A percentile compares a stretch with the other conserved stretches of the same genome.
Conservation (phyloP, 257 asterid species). For the Primulina tabacum region DNA sequence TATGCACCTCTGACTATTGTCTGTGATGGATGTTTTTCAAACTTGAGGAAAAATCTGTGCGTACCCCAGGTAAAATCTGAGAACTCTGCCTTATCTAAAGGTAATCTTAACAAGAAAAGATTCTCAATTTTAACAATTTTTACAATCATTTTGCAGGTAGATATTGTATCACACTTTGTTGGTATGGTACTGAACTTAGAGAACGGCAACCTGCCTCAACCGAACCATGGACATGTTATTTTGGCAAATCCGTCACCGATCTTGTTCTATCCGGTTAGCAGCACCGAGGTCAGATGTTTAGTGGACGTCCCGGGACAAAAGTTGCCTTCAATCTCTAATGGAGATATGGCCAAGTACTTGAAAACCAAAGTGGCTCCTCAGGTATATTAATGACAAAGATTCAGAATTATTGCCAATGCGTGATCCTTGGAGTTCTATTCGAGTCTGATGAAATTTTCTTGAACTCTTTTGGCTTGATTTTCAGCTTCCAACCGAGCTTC, state of each 20-base stretch:
- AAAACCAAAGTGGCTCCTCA: constrained; percentile 43
- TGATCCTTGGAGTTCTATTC: background rate
- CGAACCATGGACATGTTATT: constrained; percentile 49
- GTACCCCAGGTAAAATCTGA: constrained; percentile 38
- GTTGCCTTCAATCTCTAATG: constrained; percentile 44
- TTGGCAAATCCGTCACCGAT: constrained; percentile 51
- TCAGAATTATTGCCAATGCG: background rate
- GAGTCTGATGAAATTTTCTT: background rate
- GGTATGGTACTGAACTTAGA: constrained; percentile 49
- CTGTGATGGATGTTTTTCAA: constrained; percentile 57
- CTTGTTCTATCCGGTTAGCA: constrained; percentile 46
- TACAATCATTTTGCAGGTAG: constrained; percentile 28
- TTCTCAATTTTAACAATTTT: background rate
- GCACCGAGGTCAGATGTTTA: constrained; percentile 45
- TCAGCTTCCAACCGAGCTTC: constrained; percentile 45
- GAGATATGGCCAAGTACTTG: constrained; percentile 47
- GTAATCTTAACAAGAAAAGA: background rate
- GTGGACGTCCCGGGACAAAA: constrained; percentile 47
- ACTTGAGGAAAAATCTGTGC: constrained; percentile 45
- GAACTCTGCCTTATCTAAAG: background rate
- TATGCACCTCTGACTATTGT: constrained; percentile 52
- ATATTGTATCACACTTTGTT: constrained; percentile 46
- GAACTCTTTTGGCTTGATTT: background rate
- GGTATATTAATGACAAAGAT: constrained; percentile 25
- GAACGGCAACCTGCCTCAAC: constrained; percentile 46